phyloP scores from a whole-genome alignment of 208 protist genomes.

The Trypanosoma conorhini region DNA sequence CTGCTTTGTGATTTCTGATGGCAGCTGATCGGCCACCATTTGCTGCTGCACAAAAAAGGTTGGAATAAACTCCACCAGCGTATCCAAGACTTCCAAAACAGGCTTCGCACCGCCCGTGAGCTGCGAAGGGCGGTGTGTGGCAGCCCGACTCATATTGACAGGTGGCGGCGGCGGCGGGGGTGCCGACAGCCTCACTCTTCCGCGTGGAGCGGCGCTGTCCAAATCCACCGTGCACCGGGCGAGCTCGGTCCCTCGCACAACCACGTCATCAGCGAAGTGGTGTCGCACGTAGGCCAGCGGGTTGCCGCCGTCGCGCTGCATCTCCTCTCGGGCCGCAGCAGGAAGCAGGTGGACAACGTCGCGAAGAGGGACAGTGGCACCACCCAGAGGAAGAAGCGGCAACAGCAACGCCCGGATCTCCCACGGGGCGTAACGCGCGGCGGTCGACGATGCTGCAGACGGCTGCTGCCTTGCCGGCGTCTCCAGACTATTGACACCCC shows the following conservation, averaged over 20 bases:
- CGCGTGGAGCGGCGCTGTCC: not conserved
- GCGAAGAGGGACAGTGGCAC: conserved; percentile 15
- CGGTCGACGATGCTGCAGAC: not conserved
- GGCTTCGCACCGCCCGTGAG: conserved; percentile 26
- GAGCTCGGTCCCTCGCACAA: conserved; percentile 24
- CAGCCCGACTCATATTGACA: not conserved
- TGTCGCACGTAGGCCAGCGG: conserved; percentile 28
- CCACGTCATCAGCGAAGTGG: conserved; percentile 32
- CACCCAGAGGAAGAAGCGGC: conserved; percentile 36
- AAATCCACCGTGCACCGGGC: conserved; percentile 5
- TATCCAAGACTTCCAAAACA: conserved; percentile 56
- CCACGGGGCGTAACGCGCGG: conserved; percentile 44
- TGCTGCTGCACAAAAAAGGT: conserved; percentile 74
- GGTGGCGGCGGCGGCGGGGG: conserved; percentile 38
- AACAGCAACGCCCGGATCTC: conserved; percentile 58
- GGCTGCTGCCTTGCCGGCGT: not conserved
- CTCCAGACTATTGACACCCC: not conserved
- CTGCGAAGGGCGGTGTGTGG: not conserved
- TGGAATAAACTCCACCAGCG: conserved; percentile 73
- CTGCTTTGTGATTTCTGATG: conserved; percentile 43
- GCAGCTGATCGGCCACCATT: conserved; percentile 48
- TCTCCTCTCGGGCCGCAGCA: conserved; percentile 32
- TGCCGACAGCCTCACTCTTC: not conserved
- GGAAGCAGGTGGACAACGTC: conserved; percentile 24
- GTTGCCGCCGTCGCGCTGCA: conserved; percentile 26